These are phyloP conservation scores for Nemania diffusa DNA, from an alignment of 2,329 filamentous ascomycete genomes.

Conservation along the genomic window DNA sequence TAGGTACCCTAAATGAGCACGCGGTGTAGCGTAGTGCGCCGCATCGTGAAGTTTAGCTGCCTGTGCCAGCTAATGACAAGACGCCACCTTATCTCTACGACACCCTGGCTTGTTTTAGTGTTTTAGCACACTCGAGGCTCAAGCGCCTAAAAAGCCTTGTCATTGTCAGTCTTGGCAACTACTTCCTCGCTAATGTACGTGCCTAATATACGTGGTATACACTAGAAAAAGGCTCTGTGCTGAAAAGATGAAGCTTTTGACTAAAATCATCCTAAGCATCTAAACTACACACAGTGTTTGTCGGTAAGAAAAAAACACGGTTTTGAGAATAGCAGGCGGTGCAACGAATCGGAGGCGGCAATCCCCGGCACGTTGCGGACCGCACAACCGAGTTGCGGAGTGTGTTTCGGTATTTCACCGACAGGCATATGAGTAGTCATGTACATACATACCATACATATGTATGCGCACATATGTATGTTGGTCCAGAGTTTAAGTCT, in stretches of 20 bases:
- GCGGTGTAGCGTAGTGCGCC: constrained; percentile 1
- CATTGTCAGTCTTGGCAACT: background rate
- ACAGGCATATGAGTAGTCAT: background rate
- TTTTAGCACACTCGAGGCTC: background rate
- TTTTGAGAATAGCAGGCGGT: background rate
- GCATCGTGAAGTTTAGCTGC: constrained; percentile 19
- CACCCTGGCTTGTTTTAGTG: background rate
- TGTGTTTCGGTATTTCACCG: background rate
- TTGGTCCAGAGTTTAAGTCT: too few species aligned
- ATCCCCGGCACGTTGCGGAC: constrained; percentile 16
- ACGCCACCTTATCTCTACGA: constrained; percentile 15
- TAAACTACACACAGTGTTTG: too few species aligned
- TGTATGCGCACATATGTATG: too few species aligned
- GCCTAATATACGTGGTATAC: too few species aligned
- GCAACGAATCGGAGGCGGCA: constrained; percentile 7
- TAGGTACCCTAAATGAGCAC: background rate
- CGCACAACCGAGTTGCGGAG: constrained; percentile 1
- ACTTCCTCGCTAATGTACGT: background rate
- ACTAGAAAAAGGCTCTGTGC: too few species aligned
- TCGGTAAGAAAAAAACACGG: background rate
- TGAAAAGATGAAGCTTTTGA: background rate
- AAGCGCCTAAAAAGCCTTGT: background rate
- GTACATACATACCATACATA: too few species aligned
- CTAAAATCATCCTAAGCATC: background rate
- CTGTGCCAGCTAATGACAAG: constrained; percentile 25